phyloP scores from a whole-genome alignment of 2,329 filamentous ascomycete genomes.

The Talaromyces islandicus region DNA sequence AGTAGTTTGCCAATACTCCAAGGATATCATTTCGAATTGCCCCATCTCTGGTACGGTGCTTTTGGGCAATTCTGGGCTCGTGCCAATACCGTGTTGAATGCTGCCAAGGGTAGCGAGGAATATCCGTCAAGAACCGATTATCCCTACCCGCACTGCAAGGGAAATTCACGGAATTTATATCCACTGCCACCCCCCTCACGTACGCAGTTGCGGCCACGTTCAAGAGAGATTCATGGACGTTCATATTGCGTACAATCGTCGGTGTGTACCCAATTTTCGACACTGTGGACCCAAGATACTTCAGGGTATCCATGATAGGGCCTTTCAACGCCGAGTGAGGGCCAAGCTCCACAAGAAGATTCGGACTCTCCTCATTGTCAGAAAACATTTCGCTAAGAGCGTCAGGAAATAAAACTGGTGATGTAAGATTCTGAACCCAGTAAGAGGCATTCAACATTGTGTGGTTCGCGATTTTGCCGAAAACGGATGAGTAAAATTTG shows the following conservation, averaged over 20 bases:
- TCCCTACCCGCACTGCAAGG: constrained; percentile 1
- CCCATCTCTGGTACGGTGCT: constrained; percentile 1
- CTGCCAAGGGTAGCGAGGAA: constrained; percentile 19
- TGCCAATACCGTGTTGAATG: constrained; percentile 12
- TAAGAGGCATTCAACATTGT: constrained; percentile 16
- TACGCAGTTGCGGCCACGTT: constrained; percentile 1
- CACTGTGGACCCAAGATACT: background rate
- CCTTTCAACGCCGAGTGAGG: constrained; percentile 27
- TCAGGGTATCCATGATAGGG: constrained; percentile 15
- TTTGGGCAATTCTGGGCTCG: constrained; percentile 14
- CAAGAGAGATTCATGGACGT: constrained; percentile 14
- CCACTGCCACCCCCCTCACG: background rate
- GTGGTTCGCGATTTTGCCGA: constrained; percentile 12
- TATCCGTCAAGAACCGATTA: constrained; percentile 9
- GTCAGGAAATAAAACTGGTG: constrained; percentile 28
- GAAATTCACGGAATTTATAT: constrained; percentile 7
- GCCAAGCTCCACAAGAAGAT: constrained; percentile 22
- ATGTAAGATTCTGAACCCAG: constrained; percentile 30
- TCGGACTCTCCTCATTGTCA: constrained; percentile 2
- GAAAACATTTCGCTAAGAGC: constrained; percentile 15
- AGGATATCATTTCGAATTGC: constrained; percentile 10
- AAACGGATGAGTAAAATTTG: constrained; percentile 15
- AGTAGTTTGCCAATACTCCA: constrained; percentile 15
- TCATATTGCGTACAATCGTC: constrained; percentile 29
- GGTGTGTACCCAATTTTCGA: constrained; percentile 19